A percentile compares a stretch with the other conserved stretches of the same genome.
Evolutionary conservation across 495 filamentous ascomycete genomes (phyloP).

Genomic region (Hypoxylon rickii): DNA sequence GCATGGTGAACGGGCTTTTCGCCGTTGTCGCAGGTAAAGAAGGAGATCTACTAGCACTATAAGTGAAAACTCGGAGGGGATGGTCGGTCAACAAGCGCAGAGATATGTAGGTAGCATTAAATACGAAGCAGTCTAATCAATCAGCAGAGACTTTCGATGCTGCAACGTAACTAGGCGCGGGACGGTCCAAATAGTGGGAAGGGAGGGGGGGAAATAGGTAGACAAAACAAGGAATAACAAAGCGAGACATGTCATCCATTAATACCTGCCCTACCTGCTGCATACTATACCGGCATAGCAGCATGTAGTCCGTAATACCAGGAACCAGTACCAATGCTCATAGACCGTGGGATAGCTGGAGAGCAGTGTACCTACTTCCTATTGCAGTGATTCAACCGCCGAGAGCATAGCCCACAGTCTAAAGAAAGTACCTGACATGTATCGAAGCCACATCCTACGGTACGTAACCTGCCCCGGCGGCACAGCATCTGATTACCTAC

Average conservation of each 20-base stretch:
- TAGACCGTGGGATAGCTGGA: too few relatives aligned
- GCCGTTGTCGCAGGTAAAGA: slow-evolving; percentile 5
- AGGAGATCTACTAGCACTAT: not conserved
- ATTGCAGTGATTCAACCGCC: slow-evolving; percentile 11
- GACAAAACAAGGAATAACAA: slow-evolving; percentile 18
- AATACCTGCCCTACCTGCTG: not conserved
- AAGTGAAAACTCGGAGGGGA: slow-evolving; percentile 10
- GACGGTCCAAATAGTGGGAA: slow-evolving; percentile 3
- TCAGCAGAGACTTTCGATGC: slow-evolving; percentile 8
- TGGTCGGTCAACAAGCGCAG: slow-evolving; percentile 7
- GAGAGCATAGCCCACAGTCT: slow-evolving; percentile 32
- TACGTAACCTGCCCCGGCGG: not conserved
- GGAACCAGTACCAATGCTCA: too few relatives aligned
- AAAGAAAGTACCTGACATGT: slow-evolving; percentile 3
- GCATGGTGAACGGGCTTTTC: not conserved
- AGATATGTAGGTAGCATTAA: slow-evolving; percentile 4
- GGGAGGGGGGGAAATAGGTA: not conserved
- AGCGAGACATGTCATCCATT: slow-evolving; percentile 14
- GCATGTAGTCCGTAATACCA: too few relatives aligned
- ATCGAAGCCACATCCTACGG: slow-evolving; percentile 10
- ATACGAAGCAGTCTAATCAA: slow-evolving; percentile 20
- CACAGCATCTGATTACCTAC: not conserved
- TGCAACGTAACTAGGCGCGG: slow-evolving; percentile 4
- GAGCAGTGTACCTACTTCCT: too few relatives aligned
- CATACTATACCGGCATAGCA: too few relatives aligned